A percentile compares a stretch with the other conserved stretches of the same genome.
Evolutionary conservation across 1,284 basidiomycete genomes (phyloP).

Genomic region (Papiliotrema terrestris): DNA sequence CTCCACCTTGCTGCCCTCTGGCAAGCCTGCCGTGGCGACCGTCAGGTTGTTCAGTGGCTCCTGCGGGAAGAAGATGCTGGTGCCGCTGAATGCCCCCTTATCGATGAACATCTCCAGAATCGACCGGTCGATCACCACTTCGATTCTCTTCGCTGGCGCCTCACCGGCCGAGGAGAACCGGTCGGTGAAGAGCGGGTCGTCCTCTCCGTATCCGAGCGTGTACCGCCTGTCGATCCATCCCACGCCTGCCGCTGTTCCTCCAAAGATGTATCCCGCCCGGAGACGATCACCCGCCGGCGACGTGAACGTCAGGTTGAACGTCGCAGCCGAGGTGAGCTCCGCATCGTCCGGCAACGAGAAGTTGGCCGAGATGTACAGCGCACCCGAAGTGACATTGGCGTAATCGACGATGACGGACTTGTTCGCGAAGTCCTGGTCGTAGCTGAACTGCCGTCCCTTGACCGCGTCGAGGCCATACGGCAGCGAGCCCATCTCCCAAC

Average conservation of each 20-base stretch:
- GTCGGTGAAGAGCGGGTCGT: slow-evolving; percentile 45
- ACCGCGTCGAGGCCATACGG: slow-evolving; percentile 36
- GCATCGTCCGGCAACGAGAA: slow-evolving; percentile 20
- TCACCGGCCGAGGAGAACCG: slow-evolving; percentile 26
- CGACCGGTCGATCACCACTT: slow-evolving; percentile 10
- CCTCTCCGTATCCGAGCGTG: slow-evolving; percentile 25
- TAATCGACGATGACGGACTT: slow-evolving; percentile 19
- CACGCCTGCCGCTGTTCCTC: slow-evolving; percentile 16
- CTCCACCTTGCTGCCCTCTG: slow-evolving; percentile 6
- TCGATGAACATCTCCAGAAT: slow-evolving; percentile 17
- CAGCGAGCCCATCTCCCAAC: slow-evolving; percentile 39
- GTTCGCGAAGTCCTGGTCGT: slow-evolving; percentile 13
- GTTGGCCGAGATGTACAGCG: slow-evolving; percentile 40
- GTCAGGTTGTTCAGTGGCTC: slow-evolving; percentile 4
- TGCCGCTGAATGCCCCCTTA: slow-evolving; percentile 9
- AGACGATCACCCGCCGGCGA: slow-evolving; percentile 18
- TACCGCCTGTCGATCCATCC: slow-evolving; percentile 43
- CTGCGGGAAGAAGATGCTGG: slow-evolving; percentile 8
- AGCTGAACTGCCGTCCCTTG: slow-evolving; percentile 11
- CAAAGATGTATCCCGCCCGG: slow-evolving; percentile 33
- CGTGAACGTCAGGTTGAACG: slow-evolving; percentile 29
- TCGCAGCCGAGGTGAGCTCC: slow-evolving; percentile 2
- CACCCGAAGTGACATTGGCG: slow-evolving; percentile 30
- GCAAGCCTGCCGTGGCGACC: slow-evolving; percentile 8
- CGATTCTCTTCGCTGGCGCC: slow-evolving; percentile 3